These are phyloP conservation scores for Kurtzmaniella cleridarum DNA, from an alignment of 805 yeast genomes.

Conservation along the genomic window DNA sequence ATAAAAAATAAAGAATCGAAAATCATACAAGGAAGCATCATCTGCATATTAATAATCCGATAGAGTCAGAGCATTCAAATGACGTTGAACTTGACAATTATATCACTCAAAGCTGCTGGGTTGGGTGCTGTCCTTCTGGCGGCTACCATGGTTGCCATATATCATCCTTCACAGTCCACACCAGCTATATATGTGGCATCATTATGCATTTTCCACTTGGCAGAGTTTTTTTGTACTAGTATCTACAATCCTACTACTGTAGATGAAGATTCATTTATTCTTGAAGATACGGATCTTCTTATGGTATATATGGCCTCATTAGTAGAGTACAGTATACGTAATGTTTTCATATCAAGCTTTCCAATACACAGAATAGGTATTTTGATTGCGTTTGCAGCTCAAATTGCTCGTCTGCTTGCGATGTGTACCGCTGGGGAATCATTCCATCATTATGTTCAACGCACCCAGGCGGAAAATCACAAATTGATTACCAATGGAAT, in stretches of 20 bases:
- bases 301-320: slow-evolving; percentile 15
- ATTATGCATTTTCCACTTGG: slow-evolving; percentile 64
- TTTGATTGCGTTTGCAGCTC: slow-evolving; percentile 51
- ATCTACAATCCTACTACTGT: slow-evolving; percentile 61
- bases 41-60: neutral
- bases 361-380: slow-evolving; percentile 38
- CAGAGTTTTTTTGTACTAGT: slow-evolving; percentile 82
- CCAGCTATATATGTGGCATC: slow-evolving; percentile 25
- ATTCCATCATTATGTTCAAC: slow-evolving; percentile 75
- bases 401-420: slow-evolving; percentile 61
- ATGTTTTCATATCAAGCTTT: neutral
- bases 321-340: slow-evolving; percentile 10
- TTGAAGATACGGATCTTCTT: slow-evolving; percentile 27
- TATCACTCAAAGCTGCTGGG: slow-evolving; percentile 26
- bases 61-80: slow-evolving; percentile 10
- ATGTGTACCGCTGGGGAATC: slow-evolving; percentile 87
- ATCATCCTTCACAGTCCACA: neutral
- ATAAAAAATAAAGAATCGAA: neutral
- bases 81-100: slow-evolving; percentile 23
- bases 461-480: slow-evolving; percentile 50
- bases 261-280: slow-evolving; percentile 50
- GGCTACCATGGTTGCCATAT: slow-evolving; percentile 5
- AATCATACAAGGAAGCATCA: neutral
- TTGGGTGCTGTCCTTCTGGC: slow-evolving; percentile 23
- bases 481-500: slow-evolving; percentile 68